phyloP scores from a whole-genome alignment of 2,329 filamentous ascomycete genomes.

The Falciphora oryzae region DNA sequence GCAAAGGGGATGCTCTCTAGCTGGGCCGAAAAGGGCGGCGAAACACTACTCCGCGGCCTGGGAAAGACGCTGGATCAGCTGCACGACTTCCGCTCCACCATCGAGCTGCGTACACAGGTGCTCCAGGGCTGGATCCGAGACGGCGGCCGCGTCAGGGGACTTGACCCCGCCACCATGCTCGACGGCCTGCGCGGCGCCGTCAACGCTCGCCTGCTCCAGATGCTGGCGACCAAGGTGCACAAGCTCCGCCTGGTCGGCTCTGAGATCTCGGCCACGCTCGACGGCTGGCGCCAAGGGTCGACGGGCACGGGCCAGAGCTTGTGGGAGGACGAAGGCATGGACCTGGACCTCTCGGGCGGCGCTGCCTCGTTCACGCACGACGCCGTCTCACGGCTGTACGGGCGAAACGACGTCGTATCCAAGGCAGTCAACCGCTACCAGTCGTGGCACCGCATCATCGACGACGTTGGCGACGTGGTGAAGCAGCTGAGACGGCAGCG shows the following conservation, averaged over 20 bases:
- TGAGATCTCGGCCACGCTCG: constrained; percentile 56
- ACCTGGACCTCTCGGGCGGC: constrained; percentile 59
- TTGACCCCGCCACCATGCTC: constrained; percentile 64
- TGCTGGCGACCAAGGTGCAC: constrained; percentile 58
- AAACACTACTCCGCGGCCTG: constrained; percentile 56
- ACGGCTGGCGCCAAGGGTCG: constrained; percentile 49
- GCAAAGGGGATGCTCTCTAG: constrained; percentile 53
- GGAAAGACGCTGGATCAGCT: constrained; percentile 52
- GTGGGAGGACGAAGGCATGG: constrained; percentile 62
- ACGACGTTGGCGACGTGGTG: constrained; percentile 51
- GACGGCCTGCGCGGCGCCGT: constrained; percentile 62
- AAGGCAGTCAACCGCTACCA: constrained; percentile 58
- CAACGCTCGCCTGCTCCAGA: constrained; percentile 59
- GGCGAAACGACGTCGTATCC: constrained; percentile 62
- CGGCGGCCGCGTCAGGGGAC: constrained; percentile 55
- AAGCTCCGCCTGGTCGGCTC: constrained; percentile 60
- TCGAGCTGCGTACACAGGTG: constrained; percentile 63
- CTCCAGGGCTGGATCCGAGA: constrained; percentile 72
- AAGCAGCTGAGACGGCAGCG: constrained; percentile 13
- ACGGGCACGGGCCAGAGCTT: constrained; percentile 49
- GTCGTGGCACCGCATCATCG: constrained; percentile 69
- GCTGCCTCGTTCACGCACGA: constrained; percentile 63
- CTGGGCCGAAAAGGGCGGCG: constrained; percentile 59
- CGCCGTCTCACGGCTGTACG: constrained; percentile 64
- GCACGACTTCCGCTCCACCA: constrained; percentile 61